A percentile compares a stretch with the other conserved stretches of the same genome.
Evolutionary conservation across 495 filamentous ascomycete species (phyloP).

Genomic region (Daldinia vernicosa): DNA sequence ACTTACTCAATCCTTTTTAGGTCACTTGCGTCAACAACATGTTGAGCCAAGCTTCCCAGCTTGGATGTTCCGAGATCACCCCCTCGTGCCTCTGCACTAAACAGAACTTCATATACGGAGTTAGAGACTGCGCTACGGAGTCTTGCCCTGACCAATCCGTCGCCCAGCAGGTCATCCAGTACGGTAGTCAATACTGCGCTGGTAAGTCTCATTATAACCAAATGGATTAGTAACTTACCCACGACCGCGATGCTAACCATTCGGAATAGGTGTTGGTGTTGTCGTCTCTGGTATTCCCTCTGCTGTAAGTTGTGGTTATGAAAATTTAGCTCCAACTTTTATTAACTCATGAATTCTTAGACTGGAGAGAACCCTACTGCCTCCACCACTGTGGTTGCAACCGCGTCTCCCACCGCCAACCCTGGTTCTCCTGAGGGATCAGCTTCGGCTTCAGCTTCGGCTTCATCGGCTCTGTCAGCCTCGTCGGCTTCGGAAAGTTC

Average conservation of each 20-base stretch:
- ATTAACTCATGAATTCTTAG: constrained; percentile 6
- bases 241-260: constrained; percentile 13
- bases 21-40: constrained; percentile 78
- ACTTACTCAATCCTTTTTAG: constrained; percentile 52
- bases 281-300: constrained; percentile 36
- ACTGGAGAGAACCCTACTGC: constrained; percentile 31
- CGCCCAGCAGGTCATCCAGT: constrained; percentile 46
- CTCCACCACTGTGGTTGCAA: constrained; percentile 34
- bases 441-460: not conserved
- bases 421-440: constrained; percentile 10
- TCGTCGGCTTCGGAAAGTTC: not conserved
- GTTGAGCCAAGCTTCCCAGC: constrained; percentile 65
- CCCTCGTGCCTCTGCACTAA: constrained; percentile 75
- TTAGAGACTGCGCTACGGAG: constrained; percentile 79
- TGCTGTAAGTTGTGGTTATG: constrained; percentile 31
- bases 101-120: constrained; percentile 73
- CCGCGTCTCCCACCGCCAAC: constrained; percentile 29
- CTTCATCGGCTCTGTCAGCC: not conserved
- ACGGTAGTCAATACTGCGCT: constrained; percentile 49
- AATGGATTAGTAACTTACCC: not conserved
- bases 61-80: constrained; percentile 68
- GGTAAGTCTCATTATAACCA: constrained; percentile 22
- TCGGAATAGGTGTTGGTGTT: constrained; percentile 35
- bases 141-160: constrained; percentile 61
- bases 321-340: not conserved